Conservation (phyloP, 305 asterid species). For the Rubia peregrina region DNA sequence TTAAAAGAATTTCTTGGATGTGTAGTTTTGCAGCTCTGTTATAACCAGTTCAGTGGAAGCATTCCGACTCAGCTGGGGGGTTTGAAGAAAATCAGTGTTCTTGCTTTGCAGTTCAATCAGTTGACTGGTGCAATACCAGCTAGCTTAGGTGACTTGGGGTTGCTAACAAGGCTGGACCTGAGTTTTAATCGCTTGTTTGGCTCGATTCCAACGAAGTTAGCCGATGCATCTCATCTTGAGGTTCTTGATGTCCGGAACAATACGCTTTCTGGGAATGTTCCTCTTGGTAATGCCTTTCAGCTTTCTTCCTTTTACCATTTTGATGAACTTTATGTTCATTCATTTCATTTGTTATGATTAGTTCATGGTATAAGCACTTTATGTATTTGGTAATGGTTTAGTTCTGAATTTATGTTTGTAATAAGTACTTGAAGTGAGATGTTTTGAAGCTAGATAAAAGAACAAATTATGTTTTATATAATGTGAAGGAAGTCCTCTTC, state of each 20-base stretch:
- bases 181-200: constrained; percentile 72
- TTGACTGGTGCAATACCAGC: constrained; percentile 95
- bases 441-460: too few species aligned
- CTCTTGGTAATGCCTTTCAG: constrained; percentile 57
- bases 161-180: constrained; percentile 62
- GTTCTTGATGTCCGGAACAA: constrained; percentile 68
- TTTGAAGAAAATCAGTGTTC: constrained; percentile 58
- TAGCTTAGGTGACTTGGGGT: constrained; percentile 60
- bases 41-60: constrained; percentile 71
- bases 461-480: too few species aligned
- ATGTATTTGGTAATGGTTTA: neutral
- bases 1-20: neutral
- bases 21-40: constrained; percentile 89
- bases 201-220: constrained; percentile 71
- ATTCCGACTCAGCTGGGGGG: constrained; percentile 64
- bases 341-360: neutral
- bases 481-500: neutral
- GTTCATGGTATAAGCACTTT: neutral
- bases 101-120: constrained; percentile 67
- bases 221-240: constrained; percentile 72
- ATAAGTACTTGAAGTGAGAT: neutral
- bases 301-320: neutral
- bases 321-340: neutral
- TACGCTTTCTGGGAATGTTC: constrained; percentile 82
- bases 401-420: too few species aligned